Base-by-base conservation (phyloP, 441 rosid genomes). In the Brassica hybrid region DNA sequence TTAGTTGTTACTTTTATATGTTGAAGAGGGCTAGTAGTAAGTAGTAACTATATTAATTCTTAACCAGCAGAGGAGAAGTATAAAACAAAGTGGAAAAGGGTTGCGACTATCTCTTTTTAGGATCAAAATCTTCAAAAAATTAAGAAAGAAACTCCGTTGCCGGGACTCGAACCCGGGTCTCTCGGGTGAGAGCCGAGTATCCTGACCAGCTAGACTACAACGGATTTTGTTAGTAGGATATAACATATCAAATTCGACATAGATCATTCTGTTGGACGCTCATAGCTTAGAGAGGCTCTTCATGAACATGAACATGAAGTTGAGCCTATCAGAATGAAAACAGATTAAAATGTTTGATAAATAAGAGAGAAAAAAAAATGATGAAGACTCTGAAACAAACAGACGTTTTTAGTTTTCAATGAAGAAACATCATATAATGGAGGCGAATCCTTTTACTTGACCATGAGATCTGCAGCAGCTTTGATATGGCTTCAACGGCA, bases 181-280 rank as follows among this genome's bases (percentile, higher is more conserved):
- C 87, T 86, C 89, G 93, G 95, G 98, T 92, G 95, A 96, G 91
- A 93, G 96, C 91, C 99, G 92, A 90, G 86, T 85, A 91, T 95
- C 97, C 98, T 92, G 45, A 94, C 97, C 97, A 82, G 80, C 97
- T 94, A 94, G 95, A 94, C 94, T 88, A 91, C 94, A 90, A 92
- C 90, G 90, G 92, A 45, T 45, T 45, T 27, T 27, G 1, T 27
- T 27, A 27, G 6, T 27, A 4, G 5, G 6, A 27, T 27, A 27
- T 27, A 27, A 27, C 32, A 27, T 27, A 27, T 27, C 32, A 27
- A 3, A 27, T 27, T 5, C 5, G 32, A 27, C 32, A 27, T 27
- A 27, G 1, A 27, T 27, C 32, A 4, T 5, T 27, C 32, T 27
- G 32, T 27, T 27, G 32, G 32, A 27, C 32, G 32, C 32, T 27